Base-by-base conservation (phyloP, 163 green algal genomes). In the Scenedesmus sp. region DNA sequence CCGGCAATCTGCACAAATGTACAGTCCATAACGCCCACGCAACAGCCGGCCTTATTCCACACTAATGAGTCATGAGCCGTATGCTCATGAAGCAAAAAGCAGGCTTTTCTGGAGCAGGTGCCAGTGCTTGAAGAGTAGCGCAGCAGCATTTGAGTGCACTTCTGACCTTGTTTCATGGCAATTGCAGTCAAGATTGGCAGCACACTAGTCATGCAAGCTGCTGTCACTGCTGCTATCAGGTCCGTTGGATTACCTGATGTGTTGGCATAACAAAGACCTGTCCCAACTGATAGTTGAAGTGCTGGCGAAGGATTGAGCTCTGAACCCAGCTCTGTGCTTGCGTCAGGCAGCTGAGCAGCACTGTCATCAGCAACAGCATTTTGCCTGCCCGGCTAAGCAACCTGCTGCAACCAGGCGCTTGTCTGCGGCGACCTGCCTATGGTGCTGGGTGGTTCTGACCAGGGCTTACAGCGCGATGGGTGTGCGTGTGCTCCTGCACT, bases 281-380 rank as follows among this genome's bases (percentile, higher is more conserved):
- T 1, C 78, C 78, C 20, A 84, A 35, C 37, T 84, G 78, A 18
- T 84, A 84, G 24, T 84, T 49, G 33, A 49, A 84, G 6, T 84
- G 65, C 18, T 76, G 65, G 3, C 30, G 9, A 22, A 76, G 37
- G 30, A 76, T 76, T 2, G 65, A 76, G 9, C 30, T 76, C 12
- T 76, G 65, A 76, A 4, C 30, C 65, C 65, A 76, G 30, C 5
- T 16, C 30, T 76, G 65, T 76, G 65, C 65, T 37, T 76, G 65
- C 30, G 65, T 4, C 30, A 76, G 65, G 65, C 65, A 76, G 30
- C 65, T 76, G 30, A 76, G 65, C 65, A 76, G 65, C 65, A 73
- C 61, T 73, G 61, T 24, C 24, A 76, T 40, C 30, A 76, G 65
- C 65, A 76, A 76, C 65, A 76, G 65, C 65, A 76, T 16, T 30